These are phyloP conservation scores for Mycena sanguinolenta DNA, from an alignment of 768 basidiomycete species.

Conservation along the genomic window DNA sequence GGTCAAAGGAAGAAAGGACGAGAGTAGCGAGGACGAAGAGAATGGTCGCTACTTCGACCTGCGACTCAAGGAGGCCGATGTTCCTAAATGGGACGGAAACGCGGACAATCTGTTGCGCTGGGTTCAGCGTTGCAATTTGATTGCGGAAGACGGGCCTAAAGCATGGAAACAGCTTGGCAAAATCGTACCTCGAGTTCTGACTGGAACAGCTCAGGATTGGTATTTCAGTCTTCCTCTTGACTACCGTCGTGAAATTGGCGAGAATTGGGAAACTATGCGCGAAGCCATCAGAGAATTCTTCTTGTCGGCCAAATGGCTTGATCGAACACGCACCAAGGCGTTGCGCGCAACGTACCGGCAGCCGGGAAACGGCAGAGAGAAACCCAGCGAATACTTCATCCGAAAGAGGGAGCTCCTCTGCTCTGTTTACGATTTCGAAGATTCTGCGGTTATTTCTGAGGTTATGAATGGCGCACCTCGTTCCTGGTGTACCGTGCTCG, in stretches of 20 bases:
- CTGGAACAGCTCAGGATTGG: background rate
- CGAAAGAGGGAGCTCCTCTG: background rate
- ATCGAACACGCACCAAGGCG: background rate
- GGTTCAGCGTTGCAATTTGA: background rate
- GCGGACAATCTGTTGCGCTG: background rate
- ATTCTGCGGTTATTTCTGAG: background rate
- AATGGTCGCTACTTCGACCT: background rate
- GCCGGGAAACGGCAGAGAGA: background rate
- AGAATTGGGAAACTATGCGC: background rate
- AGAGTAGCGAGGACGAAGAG: background rate
- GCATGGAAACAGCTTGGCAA: background rate
- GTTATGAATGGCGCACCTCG: slow-evolving; percentile 4
- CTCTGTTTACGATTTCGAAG: background rate
- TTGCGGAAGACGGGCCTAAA: background rate
- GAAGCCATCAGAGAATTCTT: background rate
- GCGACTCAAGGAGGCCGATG: background rate
- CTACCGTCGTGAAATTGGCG: background rate
- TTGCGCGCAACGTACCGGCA: background rate
- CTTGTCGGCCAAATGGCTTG: background rate
- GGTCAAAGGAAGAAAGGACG: no score
- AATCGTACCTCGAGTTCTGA: background rate
- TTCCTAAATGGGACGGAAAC: background rate
- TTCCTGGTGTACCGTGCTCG: background rate
- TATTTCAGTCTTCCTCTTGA: background rate
- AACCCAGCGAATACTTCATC: background rate